A percentile compares a stretch with the other conserved stretches of the same genome.
phyloP scores from a whole-genome alignment of 202 grass and related monocot species.

The Schoenoplectus tabernaemontani region DNA sequence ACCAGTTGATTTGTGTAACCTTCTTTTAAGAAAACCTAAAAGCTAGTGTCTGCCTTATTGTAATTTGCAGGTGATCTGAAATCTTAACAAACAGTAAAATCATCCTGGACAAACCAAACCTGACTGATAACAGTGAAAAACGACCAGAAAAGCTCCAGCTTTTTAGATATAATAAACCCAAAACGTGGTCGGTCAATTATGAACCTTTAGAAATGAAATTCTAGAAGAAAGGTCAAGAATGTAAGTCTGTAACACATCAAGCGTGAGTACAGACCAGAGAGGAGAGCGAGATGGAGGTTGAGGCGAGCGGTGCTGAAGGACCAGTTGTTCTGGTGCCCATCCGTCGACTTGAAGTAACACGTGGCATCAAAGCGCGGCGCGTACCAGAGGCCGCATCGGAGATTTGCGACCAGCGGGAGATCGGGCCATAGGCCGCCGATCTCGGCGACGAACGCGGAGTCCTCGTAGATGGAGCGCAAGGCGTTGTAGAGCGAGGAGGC shows the following conservation, averaged over 20 bases:
- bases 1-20: not conserved
- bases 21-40: not conserved
- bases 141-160: no score
- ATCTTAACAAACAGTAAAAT: not conserved
- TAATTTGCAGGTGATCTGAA: not conserved
- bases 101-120: not conserved
- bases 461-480: slow-evolving; percentile 65
- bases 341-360: slow-evolving; percentile 96
- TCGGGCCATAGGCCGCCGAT: slow-evolving; percentile 71
- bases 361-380: slow-evolving; percentile 38
- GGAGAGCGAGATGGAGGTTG: slow-evolving; percentile 74
- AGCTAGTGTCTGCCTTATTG: not conserved
- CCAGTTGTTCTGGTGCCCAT: slow-evolving; percentile 86
- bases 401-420: slow-evolving; percentile 71
- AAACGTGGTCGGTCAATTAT: not conserved
- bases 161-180: no score
- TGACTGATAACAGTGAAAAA: not conserved
- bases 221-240: no score
- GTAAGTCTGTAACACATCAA: not conserved
- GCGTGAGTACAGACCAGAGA: slow-evolving; percentile 36
- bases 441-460: slow-evolving; percentile 75
- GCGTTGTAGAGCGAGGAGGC: slow-evolving; percentile 81
- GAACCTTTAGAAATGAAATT: no score
- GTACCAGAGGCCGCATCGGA: slow-evolving; percentile 96
- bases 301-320: slow-evolving; percentile 69